Evolutionary conservation across 1,139 yeast genomes (phyloP), one percentile per base, ranked within the genome.

Genomic region (Geotrichum citri-aurantii): DNA sequence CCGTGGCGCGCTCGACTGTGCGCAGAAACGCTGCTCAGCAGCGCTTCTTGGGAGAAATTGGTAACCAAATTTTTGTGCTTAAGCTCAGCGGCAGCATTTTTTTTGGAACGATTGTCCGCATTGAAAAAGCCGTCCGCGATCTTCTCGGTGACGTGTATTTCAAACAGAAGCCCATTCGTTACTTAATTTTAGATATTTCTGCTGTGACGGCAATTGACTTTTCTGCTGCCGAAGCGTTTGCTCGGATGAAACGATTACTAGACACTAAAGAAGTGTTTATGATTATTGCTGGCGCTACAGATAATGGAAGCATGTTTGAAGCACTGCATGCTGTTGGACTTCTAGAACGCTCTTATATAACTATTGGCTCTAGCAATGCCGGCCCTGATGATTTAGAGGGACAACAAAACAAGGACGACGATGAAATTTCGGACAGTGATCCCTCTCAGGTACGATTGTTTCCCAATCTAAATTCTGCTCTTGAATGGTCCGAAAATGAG

Each of bases 401-500:
- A n/a, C 52, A 37, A 17, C 47, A 46, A 17, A 37, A 14, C 27
- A 46, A 47, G 10, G 50, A 46, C 19, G 60, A 27, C 14, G 61
- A 62, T 5, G 59, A 47, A 1, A 44, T 48, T 24, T 51, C 50
- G 60, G 54, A 50, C 17, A 19, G 14, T n/a, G 54, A 40, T 14
- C 31, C 19, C 11, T 44, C 52, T n/a, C 75, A 78, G 27, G 81
- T 86, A 48, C 84, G 84, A 65, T 76, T 88, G 48, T 88, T 88
- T 69, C 81, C 81, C 60, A 86, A 89, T 59, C 78, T 93, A 63
- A 93, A 95, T 69, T 81, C 88, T 62, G 97, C 97, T 0, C 78
- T 93, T 56, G 98, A 93, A 72, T 92, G 97, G 96, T 90, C 97
- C 77, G 99, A 93, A 70, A 92, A 93, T 73, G 85, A 87, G 65